These are phyloP conservation scores for Harringtonia aguacate DNA, from an alignment of 2,329 filamentous ascomycete species.

Conservation along the genomic window DNA sequence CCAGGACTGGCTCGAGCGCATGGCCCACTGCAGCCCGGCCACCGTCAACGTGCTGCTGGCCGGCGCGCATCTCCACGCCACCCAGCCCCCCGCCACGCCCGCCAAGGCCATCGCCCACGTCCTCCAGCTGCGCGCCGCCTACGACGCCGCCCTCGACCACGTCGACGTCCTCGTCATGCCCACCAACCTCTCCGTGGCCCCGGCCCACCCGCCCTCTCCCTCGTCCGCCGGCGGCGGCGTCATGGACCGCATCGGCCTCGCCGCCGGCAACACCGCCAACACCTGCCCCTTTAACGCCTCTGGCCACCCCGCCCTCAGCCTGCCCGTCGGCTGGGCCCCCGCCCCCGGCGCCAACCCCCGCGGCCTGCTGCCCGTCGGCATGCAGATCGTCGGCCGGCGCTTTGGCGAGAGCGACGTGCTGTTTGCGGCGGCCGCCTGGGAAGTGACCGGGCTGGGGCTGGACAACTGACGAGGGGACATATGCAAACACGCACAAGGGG, in stretches of 20 bases:
- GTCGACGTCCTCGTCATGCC: constrained; percentile 39
- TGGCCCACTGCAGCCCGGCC: constrained; percentile 31
- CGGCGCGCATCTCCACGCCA: constrained; percentile 21
- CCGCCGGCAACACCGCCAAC: constrained; percentile 32
- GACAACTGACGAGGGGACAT: too few species aligned
- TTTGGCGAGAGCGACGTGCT: constrained; percentile 18
- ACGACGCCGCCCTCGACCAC: constrained; percentile 29
- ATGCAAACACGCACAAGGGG: too few species aligned
- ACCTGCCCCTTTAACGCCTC: constrained; percentile 38
- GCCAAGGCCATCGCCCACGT: constrained; percentile 35
- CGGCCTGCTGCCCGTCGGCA: constrained; percentile 18
- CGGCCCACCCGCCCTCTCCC: constrained; percentile 25
- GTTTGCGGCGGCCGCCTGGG: constrained; percentile 19
- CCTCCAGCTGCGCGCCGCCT: constrained; percentile 33
- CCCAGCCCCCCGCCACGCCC: too few species aligned
- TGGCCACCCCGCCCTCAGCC: constrained; percentile 36
- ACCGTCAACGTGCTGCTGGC: constrained; percentile 32
- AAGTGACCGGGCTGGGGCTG: constrained; percentile 18
- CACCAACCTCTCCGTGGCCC: constrained; percentile 32
- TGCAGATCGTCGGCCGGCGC: constrained; percentile 20
- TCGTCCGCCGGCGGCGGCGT: constrained; percentile 19
- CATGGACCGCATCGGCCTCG: constrained; percentile 28
- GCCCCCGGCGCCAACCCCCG: constrained; percentile 10
- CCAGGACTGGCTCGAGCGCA: constrained; percentile 30
- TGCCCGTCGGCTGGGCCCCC: constrained; percentile 28